phyloP scores from a whole-genome alignment of 495 filamentous ascomycete species.

The Beverwykella pulmonaria region DNA sequence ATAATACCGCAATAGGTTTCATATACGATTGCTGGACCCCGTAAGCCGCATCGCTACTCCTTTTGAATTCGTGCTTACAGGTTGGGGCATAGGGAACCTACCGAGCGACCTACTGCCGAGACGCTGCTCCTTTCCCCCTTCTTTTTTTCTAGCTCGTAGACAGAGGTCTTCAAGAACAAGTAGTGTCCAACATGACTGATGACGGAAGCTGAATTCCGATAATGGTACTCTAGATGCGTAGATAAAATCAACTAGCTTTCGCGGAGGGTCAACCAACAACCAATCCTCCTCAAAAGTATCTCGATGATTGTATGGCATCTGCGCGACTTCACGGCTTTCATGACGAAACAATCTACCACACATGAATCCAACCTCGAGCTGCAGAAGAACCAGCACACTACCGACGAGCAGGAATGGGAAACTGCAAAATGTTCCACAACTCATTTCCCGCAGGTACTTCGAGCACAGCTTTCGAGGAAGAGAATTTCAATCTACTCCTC shows the following conservation, averaged over 20 bases:
- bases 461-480: too few relatives aligned
- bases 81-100: not conserved
- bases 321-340: too few relatives aligned
- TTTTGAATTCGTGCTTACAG: not conserved
- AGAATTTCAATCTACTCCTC: not conserved
- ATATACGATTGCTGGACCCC: not conserved
- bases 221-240: not conserved
- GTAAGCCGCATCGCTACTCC: constrained; percentile 1
- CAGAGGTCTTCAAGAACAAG: too few relatives aligned
- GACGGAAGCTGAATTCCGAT: not conserved
- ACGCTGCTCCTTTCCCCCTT: not conserved
- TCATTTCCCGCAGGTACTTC: not conserved
- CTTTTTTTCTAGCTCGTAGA: too few relatives aligned
- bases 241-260: not conserved
- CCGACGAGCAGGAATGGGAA: not conserved
- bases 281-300: too few relatives aligned
- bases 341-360: not conserved
- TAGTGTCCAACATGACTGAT: too few relatives aligned
- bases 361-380: not conserved
- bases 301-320: too few relatives aligned
- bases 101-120: constrained; percentile 5
- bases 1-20: not conserved
- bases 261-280: not conserved
- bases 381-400: not conserved
- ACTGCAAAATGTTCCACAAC: not conserved